Conservation (phyloP, 805 yeast genomes). For the Scheffersomyces lignosus region DNA sequence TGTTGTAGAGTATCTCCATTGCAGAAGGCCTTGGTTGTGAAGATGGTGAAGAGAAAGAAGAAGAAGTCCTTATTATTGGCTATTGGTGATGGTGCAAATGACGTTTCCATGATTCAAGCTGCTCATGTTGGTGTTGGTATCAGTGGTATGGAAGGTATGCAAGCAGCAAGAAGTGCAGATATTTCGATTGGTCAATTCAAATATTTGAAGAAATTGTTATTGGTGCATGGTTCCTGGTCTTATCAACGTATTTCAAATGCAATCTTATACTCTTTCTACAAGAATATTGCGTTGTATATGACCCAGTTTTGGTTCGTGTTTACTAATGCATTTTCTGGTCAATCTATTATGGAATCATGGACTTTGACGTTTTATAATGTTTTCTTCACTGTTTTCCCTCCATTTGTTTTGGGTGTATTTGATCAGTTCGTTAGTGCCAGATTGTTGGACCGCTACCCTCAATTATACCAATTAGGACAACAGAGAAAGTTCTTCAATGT, state of each 20-base stretch:
- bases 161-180: slow-evolving; percentile 98
- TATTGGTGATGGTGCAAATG: slow-evolving; percentile 99
- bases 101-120: slow-evolving; percentile 98
- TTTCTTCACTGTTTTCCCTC: slow-evolving; percentile 91
- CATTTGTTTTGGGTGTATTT: slow-evolving; percentile 93
- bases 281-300: slow-evolving; percentile 93
- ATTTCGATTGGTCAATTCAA: slow-evolving; percentile 95
- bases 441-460: slow-evolving; percentile 88
- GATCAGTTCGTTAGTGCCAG: slow-evolving; percentile 95
- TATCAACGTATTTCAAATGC: slow-evolving; percentile 93
- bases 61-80: slow-evolving; percentile 78
- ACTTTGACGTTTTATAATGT: slow-evolving; percentile 95
- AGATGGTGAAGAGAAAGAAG: slow-evolving; percentile 80
- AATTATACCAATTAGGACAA: slow-evolving; percentile 88
- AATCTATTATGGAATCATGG: slow-evolving; percentile 96
- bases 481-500: slow-evolving; percentile 86
- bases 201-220: slow-evolving; percentile 73
- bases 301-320: slow-evolving; percentile 98
- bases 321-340: slow-evolving; percentile 89
- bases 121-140: slow-evolving; percentile 99
- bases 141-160: slow-evolving; percentile 99
- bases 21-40: slow-evolving; percentile 94
- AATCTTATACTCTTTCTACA: slow-evolving; percentile 91
- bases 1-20: slow-evolving; percentile 98
- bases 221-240: slow-evolving; percentile 98